These are phyloP conservation scores for Mycena belliarum DNA, from an alignment of 768 basidiomycete genomes.

Conservation along the genomic window DNA sequence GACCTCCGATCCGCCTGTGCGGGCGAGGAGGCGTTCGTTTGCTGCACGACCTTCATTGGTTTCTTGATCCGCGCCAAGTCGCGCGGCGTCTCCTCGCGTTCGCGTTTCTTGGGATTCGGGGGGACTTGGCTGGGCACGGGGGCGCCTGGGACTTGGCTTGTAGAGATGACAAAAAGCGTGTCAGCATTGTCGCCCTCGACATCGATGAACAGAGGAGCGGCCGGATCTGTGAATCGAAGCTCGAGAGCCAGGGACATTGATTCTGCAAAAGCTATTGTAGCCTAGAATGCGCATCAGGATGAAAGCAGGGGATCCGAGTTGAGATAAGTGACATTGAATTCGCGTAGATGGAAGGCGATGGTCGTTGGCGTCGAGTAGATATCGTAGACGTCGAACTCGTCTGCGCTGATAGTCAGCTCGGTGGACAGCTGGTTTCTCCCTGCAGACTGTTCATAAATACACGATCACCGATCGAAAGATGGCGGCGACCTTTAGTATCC, in stretches of 20 bases:
- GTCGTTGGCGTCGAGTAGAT: conserved; percentile 62
- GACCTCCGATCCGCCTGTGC: conserved; percentile 16
- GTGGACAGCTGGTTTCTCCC: conserved; percentile 69
- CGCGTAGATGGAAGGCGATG: conserved; percentile 78
- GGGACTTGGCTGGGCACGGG: conserved; percentile 24
- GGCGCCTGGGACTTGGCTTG: conserved; percentile 57
- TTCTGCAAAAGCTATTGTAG: conserved; percentile 79
- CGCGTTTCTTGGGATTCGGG: conserved; percentile 42
- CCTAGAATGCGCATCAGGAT: conserved; percentile 43
- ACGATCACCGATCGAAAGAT: not conserved
- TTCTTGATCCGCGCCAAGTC: conserved; percentile 51
- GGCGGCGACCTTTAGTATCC: conserved; percentile 57
- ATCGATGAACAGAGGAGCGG: conserved; percentile 74
- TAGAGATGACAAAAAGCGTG: conserved; percentile 76
- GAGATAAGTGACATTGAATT: conserved; percentile 74
- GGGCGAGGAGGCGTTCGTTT: conserved; percentile 27
- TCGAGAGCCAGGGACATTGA: conserved; percentile 64
- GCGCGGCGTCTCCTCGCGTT: conserved; percentile 39
- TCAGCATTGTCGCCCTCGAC: conserved; percentile 69
- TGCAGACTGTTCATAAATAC: conserved; percentile 25
- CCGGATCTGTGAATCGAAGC: conserved; percentile 74
- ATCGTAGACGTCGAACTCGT: conserved; percentile 82
- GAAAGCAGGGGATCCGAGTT: not conserved
- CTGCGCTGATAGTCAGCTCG: conserved; percentile 72
- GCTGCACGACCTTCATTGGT: conserved; percentile 53